Evolutionary conservation across 495 filamentous ascomycete genomes (phyloP), one percentile per base, ranked within the genome.

Genomic region (Jackrogersella multiformis): DNA sequence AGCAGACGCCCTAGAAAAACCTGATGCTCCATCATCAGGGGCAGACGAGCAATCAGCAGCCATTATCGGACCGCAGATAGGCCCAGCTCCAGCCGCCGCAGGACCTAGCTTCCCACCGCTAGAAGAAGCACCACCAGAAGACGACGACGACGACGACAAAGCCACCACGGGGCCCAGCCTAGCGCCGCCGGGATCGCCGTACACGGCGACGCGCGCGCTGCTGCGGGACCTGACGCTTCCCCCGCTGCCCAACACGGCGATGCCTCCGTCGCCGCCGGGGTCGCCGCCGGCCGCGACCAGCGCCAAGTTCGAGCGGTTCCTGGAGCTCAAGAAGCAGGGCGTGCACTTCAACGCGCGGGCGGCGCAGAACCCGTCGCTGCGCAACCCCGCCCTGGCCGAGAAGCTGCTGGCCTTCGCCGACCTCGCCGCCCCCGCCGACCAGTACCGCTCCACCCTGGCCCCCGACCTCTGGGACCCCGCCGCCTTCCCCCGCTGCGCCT

Each of bases 311-410:
- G 82, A 86, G 53, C 89, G 89, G 70, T 97, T 99, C 76, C 86
- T 97, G 1, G 82, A 85, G 21, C 81, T 97, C 42, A 99, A 97
- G 77, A 88, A 87, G 53, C 87, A 92, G 67, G 92, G 91, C 2
- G 81, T 92, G 28, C 96, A 99, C 78, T 97, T 99, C 82, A 97
- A 99, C 75, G 82, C 88, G 61, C 90, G 92, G 52, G 81, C 97
- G 0, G 86, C 89, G 18, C 81, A 80, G 38, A 91, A 89, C 2
- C 79, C 86, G 0, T 88, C 90, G 0, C 78, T 97, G 36, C 88
- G 87, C 51, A 97, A 98, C 72, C 95, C 95, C 20, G 90, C 86
- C 28, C 78, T 97, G 15, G 79, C 91, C 61, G 85, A 87, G 36
- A 94, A 94, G 66, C 82, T 98, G 73, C 87, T 93, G 79, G 83